These are phyloP conservation scores for Fraxinus excelsior DNA, from an alignment of 257 asterid genomes.

Conservation along the genomic window DNA sequence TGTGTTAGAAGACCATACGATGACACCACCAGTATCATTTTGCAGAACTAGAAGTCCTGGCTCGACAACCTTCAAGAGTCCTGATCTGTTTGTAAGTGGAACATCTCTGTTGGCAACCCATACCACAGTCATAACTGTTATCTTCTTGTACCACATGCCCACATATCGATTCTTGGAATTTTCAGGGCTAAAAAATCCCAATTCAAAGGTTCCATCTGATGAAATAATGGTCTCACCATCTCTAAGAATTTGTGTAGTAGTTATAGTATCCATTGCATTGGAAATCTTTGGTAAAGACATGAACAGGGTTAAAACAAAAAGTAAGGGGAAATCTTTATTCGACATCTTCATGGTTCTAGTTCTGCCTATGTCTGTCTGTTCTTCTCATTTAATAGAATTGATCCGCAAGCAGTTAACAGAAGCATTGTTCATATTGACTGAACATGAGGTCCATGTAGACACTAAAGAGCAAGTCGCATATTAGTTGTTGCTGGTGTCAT, in stretches of 20 bases:
- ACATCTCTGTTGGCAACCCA: constrained; percentile 33
- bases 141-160: constrained; percentile 15
- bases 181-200: neutral
- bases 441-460: neutral
- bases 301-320: neutral
- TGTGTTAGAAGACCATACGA: constrained; percentile 22
- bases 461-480: no score
- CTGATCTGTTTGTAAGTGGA: constrained; percentile 8
- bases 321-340: neutral
- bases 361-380: no score
- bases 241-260: neutral
- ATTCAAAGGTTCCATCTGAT: neutral
- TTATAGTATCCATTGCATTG: neutral
- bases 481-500: no score
- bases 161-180: neutral
- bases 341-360: neutral
- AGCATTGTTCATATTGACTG: neutral
- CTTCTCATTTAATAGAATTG: no score
- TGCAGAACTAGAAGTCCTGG: constrained; percentile 2
- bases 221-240: neutral
- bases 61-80: neutral
- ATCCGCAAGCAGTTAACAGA: neutral
- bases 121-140: constrained; percentile 9
- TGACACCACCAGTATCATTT: neutral
- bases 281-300: neutral